Conservation (phyloP, 306 rosid genomes). For the Boehmeria nivea region DNA sequence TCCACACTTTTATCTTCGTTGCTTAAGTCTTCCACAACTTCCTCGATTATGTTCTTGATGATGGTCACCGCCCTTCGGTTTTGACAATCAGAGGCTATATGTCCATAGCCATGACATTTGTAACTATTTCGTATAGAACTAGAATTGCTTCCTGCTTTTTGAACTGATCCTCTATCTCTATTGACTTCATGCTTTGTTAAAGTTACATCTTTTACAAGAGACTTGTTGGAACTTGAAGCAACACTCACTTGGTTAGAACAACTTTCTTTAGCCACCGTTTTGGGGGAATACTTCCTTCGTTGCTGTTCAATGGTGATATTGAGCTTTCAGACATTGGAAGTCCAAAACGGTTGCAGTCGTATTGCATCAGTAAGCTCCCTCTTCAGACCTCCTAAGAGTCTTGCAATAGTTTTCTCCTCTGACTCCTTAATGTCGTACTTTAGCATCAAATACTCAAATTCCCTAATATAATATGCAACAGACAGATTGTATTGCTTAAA, state of each 20-base stretch:
- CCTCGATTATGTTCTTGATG: not conserved
- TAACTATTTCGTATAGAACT: too few species aligned
- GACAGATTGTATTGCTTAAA: not conserved
- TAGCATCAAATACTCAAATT: not conserved
- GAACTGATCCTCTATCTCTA: not conserved
- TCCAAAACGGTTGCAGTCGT: too few species aligned
- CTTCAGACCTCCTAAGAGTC: not conserved
- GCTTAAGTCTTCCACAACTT: not conserved
- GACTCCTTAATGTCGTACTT: not conserved
- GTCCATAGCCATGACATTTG: conserved; percentile 2
- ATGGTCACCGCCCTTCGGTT: not conserved
- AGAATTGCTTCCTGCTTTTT: not conserved
- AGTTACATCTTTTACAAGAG: too few species aligned
- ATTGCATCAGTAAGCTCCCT: too few species aligned
- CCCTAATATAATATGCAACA: not conserved
- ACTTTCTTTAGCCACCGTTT: too few species aligned
- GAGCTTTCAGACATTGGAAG: too few species aligned
- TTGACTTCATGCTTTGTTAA: not conserved
- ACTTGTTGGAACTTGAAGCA: too few species aligned
- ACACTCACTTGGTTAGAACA: too few species aligned
- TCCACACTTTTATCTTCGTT: not conserved
- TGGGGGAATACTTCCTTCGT: too few species aligned
- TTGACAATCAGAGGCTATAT: not conserved
- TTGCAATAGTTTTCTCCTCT: not conserved
- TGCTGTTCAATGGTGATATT: too few species aligned